Evolutionary conservation across 345 rosid species (phyloP).

Genomic region (Linum trigynum): DNA sequence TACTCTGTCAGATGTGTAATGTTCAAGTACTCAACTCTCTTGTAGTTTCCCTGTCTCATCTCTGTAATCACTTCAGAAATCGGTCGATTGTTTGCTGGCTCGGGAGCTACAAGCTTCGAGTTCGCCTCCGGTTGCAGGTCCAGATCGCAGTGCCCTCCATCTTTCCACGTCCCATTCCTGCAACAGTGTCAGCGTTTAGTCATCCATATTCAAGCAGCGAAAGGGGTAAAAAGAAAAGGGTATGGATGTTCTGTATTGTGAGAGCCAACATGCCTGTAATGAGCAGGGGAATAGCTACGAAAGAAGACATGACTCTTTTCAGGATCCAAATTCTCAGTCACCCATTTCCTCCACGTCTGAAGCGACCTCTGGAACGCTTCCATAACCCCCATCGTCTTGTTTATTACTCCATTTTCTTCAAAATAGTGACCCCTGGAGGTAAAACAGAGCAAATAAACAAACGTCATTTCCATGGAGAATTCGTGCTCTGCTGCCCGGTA

Average conservation of each 20-base stretch:
- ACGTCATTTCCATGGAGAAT: too few species aligned
- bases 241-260: background rate
- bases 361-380: constrained; percentile 64
- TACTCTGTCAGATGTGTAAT: constrained; percentile 61
- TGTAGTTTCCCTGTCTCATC: constrained; percentile 26
- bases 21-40: constrained; percentile 53
- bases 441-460: too few species aligned
- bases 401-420: constrained; percentile 53
- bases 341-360: constrained; percentile 63
- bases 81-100: constrained; percentile 39
- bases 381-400: constrained; percentile 46
- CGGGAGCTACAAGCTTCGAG: constrained; percentile 34
- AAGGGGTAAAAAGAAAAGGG: background rate
- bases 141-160: constrained; percentile 56
- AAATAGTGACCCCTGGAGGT: constrained; percentile 53
- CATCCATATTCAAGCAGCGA: background rate
- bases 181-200: constrained; percentile 2
- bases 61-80: constrained; percentile 39
- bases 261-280: constrained; percentile 47
- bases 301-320: constrained; percentile 49
- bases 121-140: constrained; percentile 48
- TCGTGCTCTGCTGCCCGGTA: background rate
- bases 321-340: constrained; percentile 33
- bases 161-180: constrained; percentile 75
- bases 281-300: constrained; percentile 70